Evolutionary conservation across 371 early-diverging fungal species (phyloP), one percentile per base, ranked within the genome.

Genomic region (Mucor velutinosus): DNA sequence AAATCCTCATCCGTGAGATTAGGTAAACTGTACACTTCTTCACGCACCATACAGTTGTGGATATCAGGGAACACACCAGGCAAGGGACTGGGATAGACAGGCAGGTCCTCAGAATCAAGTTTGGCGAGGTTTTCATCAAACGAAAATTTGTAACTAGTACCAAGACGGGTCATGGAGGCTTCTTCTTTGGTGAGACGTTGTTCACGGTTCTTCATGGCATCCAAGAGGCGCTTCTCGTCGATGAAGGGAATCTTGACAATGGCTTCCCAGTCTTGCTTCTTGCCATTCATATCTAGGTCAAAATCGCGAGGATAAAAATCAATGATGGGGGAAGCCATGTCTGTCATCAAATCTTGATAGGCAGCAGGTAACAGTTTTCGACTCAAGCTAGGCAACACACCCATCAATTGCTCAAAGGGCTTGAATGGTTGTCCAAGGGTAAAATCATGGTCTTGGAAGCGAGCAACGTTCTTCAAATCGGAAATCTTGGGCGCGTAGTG

Each of bases 381-480:
- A 80, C 91, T 92, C 39, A 87, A 85, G 10, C 93, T 93, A 3
- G 99, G 99, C 59, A 99, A 83, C 11, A 99, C 99, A 58, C 95
- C 95, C 97, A 99, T 95, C 27, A 99, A 87, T 81, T 99, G 99
- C 76, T 99, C 99, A 73, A 95, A 93, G 4, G 99, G 99, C 56
- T 82, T 88, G 79, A 99, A 96, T 1, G 99, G 99, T 37, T 75
- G 71, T n/a, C 96, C 95, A 12, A 88, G 78, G 25, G 90, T 89
- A 71, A 98, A 97, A n/a, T 76, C 73, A 30, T 72, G 58, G 17
- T 88, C 73, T 65, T 84, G 73, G 77, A 89, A 90, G 19, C 85
- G 77, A 4, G 65, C 74, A 67, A 94, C 68, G 58, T 91, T 73
- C 4, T 75, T 80, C 7, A 90, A 59, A 73, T 90, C 90, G 30